Base-by-base conservation (phyloP, 1,139 yeast species). In the Suhomyces wounanorum region DNA sequence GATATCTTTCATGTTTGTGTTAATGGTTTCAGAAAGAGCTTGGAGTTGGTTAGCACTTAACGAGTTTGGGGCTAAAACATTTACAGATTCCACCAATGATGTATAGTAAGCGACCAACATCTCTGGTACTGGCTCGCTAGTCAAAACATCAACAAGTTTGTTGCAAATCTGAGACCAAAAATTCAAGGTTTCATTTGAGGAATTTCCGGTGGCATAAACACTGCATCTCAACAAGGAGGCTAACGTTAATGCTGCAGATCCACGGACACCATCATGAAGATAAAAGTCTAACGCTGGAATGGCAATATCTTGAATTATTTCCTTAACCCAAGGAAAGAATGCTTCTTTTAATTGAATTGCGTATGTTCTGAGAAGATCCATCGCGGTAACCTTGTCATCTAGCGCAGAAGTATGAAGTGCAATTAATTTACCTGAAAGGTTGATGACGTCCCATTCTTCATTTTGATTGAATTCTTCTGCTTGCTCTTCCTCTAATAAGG, bases 371-470 rank as follows among this genome's bases (percentile, higher is more conserved):
- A 94, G 77, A 52, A 94, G 76, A 63, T 94, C 97, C 77, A 94
- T 87, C 4, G 99, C 98, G 37, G 87, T 79, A 8, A 90, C 92
- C 71, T 95, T 94, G 58, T 92, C 98, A 64, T 94, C 99, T 55
- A 94, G 77, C 18, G 89, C 78, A 16, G 97, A 90, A 3, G 97
- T 90, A 66, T 92, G 96, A 48, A 94, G 91, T 23, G 98, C 99
- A 63, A 95, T 85, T 63, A 89, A 92, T 67, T 90, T 92, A 49
- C 99, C 99, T 28, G 92, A 85, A 39, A 91, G 75, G 59, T 90
- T 92, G 51, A 94, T 86, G 44, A 94, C 95, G 63, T 94, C 99
- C 96, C 97, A 94, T 55, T 92, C 97, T 46, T 92, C 96, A 61
- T 89, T 89, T 61, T 84, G 86, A 58, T 85, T 87, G 58, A 82